Evolutionary conservation across 1,139 yeast species (phyloP), one percentile per base, ranked within the genome.

Genomic region (Citeromyces hawaiiensis): DNA sequence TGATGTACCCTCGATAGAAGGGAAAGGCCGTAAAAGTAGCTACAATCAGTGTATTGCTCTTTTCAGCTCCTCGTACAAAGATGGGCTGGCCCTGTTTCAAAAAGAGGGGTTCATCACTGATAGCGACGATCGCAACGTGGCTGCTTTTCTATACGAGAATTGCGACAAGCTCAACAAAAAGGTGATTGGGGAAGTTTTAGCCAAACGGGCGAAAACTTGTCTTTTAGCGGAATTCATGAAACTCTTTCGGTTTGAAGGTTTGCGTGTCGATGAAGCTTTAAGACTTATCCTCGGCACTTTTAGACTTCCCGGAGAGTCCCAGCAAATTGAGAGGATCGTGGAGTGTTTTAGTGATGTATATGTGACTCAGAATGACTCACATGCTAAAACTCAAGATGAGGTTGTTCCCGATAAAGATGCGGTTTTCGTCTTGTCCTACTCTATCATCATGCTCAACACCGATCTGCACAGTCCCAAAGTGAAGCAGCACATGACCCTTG

Each of bases 261-360:
- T 83, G 48, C 70, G 98, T 50, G 87, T 93, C 2, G 98, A 93
- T 57, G 97, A 91, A 57, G 96, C 96, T 0, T 65, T 93, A 43
- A 70, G 99, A 49, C 70, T 85, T 40, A 59, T 93, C 45, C 66
- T 93, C 48, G 82, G 85, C 40, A 72, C 83, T 13, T 91, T 93
- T 54, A 73, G 99, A 57, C 68, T 93, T 41, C 98, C 98, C 0
- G 99, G 99, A 39, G 99, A 93, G 59, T 80, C 96, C 0, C 97
- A 87, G 53, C 96, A 86, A 55, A 91, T 93, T 55, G 97, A 88
- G 56, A 72, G 96, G 52, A 74, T 91, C 15, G 83, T 93, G 35
- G 96, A 88, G 52, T 68, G 75, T 16, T 91, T 93, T 60, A 88
- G 95, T 4, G 79, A 76, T 37, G 74, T 82, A 46, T 93, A 86